phyloP scores from a whole-genome alignment of 768 basidiomycete genomes.

The Phylloporus sp. region DNA sequence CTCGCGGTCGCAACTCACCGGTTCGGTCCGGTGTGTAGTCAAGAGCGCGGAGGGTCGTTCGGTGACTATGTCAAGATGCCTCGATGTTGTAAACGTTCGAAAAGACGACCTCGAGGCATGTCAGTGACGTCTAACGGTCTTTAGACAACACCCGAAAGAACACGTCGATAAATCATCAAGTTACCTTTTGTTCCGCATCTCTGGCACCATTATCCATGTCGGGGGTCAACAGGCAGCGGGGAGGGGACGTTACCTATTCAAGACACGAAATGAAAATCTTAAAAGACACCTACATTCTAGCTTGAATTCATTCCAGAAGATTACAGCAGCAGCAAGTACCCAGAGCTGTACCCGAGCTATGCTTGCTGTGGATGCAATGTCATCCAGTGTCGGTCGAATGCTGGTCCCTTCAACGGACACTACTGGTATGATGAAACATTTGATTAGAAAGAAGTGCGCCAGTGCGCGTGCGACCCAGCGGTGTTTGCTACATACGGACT shows the following conservation, averaged over 20 bases:
- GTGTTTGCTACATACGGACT: not conserved
- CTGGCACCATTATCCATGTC: not conserved
- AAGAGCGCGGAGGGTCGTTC: too few species aligned
- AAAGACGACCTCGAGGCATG: too few species aligned
- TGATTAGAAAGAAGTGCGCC: not conserved
- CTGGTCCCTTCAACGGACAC: not conserved
- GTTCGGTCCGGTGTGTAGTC: not conserved
- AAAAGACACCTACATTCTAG: not conserved
- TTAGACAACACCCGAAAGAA: not conserved
- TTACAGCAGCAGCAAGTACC: not conserved
- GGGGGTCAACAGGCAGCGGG: not conserved
- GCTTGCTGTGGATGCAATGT: conserved; percentile 7
- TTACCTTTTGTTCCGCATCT: not conserved
- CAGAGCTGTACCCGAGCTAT: conserved; percentile 22
- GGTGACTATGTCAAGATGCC: not conserved
- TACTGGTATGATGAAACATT: not conserved
- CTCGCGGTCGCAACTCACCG: not conserved
- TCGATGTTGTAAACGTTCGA: too few species aligned
- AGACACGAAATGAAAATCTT: conserved; percentile 7
- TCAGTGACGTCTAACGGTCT: not conserved
- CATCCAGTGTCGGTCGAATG: conserved; percentile 10
- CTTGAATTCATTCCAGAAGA: not conserved
- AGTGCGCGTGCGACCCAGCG: too few species aligned
- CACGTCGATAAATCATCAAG: not conserved
- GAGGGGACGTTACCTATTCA: not conserved